These are phyloP conservation scores for Viola pubescens DNA, from an alignment of 441 rosid species.

Conservation along the genomic window DNA sequence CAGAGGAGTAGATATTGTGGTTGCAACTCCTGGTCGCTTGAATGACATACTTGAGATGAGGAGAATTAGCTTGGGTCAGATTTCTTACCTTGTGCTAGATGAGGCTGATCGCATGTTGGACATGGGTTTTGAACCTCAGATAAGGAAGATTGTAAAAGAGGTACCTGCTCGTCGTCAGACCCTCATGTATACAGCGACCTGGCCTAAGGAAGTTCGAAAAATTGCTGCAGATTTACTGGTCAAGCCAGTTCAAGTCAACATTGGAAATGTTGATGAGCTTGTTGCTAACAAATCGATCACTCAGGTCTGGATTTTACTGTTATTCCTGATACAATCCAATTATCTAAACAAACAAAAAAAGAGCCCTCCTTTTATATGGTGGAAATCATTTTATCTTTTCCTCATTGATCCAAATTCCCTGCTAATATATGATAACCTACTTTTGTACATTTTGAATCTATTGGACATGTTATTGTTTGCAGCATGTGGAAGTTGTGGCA, in stretches of 20 bases:
- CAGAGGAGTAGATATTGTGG: constrained; percentile 89
- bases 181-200: constrained; percentile 97
- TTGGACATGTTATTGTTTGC: constrained; percentile 15
- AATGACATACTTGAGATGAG: constrained; percentile 98
- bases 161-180: constrained; percentile 92
- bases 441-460: background rate
- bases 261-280: constrained; percentile 94
- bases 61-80: constrained; percentile 76
- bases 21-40: constrained; percentile 98
- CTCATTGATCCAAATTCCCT: background rate
- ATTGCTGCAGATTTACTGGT: constrained; percentile 92
- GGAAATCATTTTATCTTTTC: background rate
- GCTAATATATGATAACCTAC: background rate
- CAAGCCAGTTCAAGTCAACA: constrained; percentile 95
- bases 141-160: constrained; percentile 88
- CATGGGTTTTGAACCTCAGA: constrained; percentile 99
- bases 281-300: constrained; percentile 97
- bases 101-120: constrained; percentile 99
- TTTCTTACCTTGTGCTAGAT: constrained; percentile 91
- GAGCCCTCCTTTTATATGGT: background rate
- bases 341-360: background rate
- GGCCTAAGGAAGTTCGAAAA: constrained; percentile 97
- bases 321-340: background rate
- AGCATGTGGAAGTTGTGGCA: constrained; percentile 74
- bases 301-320: constrained; percentile 42